Evolutionary conservation across 257 asterid genomes (phyloP).

Genomic region (Solanum corneliomulleri): DNA sequence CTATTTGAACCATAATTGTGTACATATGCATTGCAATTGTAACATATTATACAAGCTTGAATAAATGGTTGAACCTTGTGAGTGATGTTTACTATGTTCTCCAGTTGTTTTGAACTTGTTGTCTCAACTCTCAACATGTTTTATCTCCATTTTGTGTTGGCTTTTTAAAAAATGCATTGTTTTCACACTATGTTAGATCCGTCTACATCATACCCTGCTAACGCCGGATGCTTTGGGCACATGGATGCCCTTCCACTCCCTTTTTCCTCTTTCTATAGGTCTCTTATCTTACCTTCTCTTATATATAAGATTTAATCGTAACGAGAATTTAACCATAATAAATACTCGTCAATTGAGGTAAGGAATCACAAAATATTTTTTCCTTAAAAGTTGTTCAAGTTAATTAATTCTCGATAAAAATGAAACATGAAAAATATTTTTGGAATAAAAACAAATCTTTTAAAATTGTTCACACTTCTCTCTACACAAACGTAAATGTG

Average conservation of each 20-base stretch:
- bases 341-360: background rate
- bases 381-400: background rate
- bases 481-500: background rate
- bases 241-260: background rate
- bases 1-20: background rate
- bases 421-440: too few relatives aligned
- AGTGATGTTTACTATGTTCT: background rate
- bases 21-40: background rate
- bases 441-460: background rate
- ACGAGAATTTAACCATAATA: background rate
- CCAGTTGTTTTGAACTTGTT: background rate
- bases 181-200: background rate
- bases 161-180: background rate
- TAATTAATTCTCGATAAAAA: background rate
- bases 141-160: background rate
- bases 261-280: background rate
- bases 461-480: background rate
- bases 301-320: background rate
- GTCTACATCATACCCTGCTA: background rate
- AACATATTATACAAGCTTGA: background rate
- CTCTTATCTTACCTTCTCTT: background rate
- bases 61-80: conserved; percentile 2
- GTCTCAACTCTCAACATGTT: background rate
- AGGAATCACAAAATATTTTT: background rate
- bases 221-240: background rate